These are phyloP conservation scores for Spiraea crenata DNA, from an alignment of 331 rosid species.

Conservation along the genomic window DNA sequence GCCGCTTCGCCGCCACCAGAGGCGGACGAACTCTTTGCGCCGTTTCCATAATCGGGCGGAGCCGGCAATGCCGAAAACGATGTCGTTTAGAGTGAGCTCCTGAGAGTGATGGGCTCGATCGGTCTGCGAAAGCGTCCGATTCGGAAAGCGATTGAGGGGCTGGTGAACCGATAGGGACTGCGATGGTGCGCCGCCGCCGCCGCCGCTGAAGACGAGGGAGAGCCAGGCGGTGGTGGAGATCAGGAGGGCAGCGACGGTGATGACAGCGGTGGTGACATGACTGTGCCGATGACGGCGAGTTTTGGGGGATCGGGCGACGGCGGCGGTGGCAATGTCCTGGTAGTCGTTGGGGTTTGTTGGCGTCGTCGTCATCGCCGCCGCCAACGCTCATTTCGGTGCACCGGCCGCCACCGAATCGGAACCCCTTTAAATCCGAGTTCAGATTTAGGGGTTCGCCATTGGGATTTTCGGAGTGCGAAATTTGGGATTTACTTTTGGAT, in stretches of 20 bases:
- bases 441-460: not conserved
- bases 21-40: slow-evolving; percentile 59
- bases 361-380: slow-evolving; percentile 18
- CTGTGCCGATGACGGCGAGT: slow-evolving; percentile 43
- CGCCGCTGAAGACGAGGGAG: slow-evolving; percentile 57
- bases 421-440: not conserved
- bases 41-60: slow-evolving; percentile 66
- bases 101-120: not conserved
- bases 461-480: not conserved
- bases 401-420: slow-evolving; percentile 10
- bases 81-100: slow-evolving; percentile 48
- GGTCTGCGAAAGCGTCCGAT: slow-evolving; percentile 25
- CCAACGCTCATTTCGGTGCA: slow-evolving; percentile 22
- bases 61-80: slow-evolving; percentile 74
- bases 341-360: slow-evolving; percentile 25
- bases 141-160: slow-evolving; percentile 10
- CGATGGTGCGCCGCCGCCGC: slow-evolving; percentile 1
- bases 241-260: slow-evolving; percentile 53
- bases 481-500: not conserved
- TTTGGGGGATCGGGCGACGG: slow-evolving; percentile 28
- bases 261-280: slow-evolving; percentile 40
- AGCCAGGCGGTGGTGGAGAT: slow-evolving; percentile 66
- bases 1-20: slow-evolving; percentile 69
- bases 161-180: slow-evolving; percentile 19
- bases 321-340: slow-evolving; percentile 7